Evolutionary conservation across 2,329 filamentous ascomycete genomes (phyloP).

Genomic region (Fusarium veterinarium): DNA sequence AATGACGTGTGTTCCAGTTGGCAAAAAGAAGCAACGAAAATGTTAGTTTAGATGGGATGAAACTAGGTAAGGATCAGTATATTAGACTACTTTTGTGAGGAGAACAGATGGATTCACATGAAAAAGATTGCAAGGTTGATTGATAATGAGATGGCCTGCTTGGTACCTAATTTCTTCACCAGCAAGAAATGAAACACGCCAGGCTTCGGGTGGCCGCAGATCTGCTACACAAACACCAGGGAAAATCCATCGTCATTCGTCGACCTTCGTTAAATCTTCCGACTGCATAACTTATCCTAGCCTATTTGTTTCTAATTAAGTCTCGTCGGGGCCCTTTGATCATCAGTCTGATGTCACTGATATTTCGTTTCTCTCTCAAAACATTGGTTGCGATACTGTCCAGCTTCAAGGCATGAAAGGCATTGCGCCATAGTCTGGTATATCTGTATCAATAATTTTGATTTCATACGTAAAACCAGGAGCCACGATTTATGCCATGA

Average conservation of each 20-base stretch:
- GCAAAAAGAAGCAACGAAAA: neutral
- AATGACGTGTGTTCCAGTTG: neutral
- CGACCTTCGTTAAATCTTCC: constrained; percentile 12
- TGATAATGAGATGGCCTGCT: neutral
- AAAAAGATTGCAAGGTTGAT: neutral
- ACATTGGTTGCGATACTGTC: neutral
- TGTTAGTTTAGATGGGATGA: neutral
- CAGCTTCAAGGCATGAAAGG: neutral
- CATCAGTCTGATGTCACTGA: constrained; percentile 23
- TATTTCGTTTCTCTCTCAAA: neutral
- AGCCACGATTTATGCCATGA: neutral
- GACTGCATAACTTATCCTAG: constrained; percentile 23
- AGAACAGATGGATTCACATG: constrained; percentile 6
- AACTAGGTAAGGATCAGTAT: neutral
- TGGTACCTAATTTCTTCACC: constrained; percentile 26
- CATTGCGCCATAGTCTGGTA: neutral
- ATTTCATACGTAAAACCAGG: neutral
- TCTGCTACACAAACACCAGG: constrained; percentile 6
- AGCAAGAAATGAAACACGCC: constrained; percentile 29
- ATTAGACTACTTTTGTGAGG: neutral
- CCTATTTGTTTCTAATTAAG: constrained; percentile 9
- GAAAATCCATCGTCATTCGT: constrained; percentile 6
- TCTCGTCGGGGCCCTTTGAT: neutral
- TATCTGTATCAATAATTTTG: neutral
- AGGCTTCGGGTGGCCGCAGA: constrained; percentile 28